Base-by-base conservation (phyloP, 2,329 filamentous ascomycete species). In the Aureobasidium sp. region DNA sequence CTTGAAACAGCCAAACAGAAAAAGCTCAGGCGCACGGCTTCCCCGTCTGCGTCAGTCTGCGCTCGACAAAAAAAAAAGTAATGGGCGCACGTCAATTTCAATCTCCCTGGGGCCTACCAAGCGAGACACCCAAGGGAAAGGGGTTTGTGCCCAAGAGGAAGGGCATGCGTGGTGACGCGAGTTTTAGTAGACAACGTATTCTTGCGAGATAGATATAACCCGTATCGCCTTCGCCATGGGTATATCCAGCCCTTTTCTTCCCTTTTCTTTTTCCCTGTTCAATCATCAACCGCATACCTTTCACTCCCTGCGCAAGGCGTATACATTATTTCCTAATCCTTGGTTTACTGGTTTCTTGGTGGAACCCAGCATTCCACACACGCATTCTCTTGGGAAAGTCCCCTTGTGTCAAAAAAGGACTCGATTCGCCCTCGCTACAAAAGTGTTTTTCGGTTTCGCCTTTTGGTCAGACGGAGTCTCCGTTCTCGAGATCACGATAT, bases 1-100 rank as follows among this genome's bases (percentile, higher is more conserved):
- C 25, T 34, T 53, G 51, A 53, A 53, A 53, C 51, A 47, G 40
- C 51, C 51, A 53, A 53, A 53, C 51, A 47, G 51, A 53, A 40
- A 45, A 53, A 44, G 51, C 39, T 39, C 34, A 47, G 32, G 41
- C 51, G 40, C 50, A 53, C 50, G 50, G 50, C 39, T 53, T 30
- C 39, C 17, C 48, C 51, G 40, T 53, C 51, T 53, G 51, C 51
- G 51, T 53, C 51, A 53, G 40, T 44, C 40, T 30, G 51, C 51
- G 40, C 51, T 47, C 41, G 51, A 53, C 29, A 38, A 21, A 53
- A 40, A 53, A n/a, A 53, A 44, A 53, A 53, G 30, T 39, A 44
- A 53, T 45, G 48, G 47, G 47, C 41, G 48, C 48, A 51, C 48
- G 37, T 51, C 48, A 51, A 41, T 51, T 51, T 51, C 37, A 41